Base-by-base conservation (phyloP, 176 grass and related monocot species). In the Raddia distichophylla region DNA sequence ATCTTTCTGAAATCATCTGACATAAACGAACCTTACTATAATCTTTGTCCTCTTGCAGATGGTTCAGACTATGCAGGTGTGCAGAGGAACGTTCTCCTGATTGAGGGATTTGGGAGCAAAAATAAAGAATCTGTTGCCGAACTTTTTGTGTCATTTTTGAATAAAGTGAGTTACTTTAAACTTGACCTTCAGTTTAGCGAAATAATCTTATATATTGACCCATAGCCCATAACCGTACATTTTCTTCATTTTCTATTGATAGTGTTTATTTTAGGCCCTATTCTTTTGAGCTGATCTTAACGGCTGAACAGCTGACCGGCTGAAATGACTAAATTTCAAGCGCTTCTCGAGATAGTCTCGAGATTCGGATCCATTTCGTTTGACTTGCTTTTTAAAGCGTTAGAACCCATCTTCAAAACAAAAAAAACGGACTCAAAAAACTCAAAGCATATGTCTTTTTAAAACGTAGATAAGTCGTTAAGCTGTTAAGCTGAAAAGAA, bases 111-210 rank as follows among this genome's bases (percentile, higher is more conserved):
- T 88, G 92, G 92, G 57, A 86, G 82, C 80, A 82, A 44, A 79
- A 98, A 98, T 87, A 87, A 84, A 81, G 95, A 98, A 83, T 90
- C 90, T 68, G 35, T 95, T 89, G 92, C 90, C 66, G 88, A 95
- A 86, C 89, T 98, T 49, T 98, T 98, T 80, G 58, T 95, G 22
- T 80, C 95, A 81, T 60, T 98, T 47, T 84, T 90, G 69, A 93
- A 10, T 75, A 98, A 98, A 89, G 92, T 98, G 76, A 91, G 92
- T 71, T 70, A 64, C 33, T 63, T 58, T 58, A 42, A 83, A 65
- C 2, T 56, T 81, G 51, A 52, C 18, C 48, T 83, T 80, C 42
- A 49, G 76, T 84, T 83, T 77, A 71, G 64, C 77, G 14, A 56
- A 54, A 22, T 13, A 44, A 58, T 58, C 53, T 55, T 9, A 44